Conservation (phyloP, 176 grass and related monocot species). For the Carex scoparia region DNA sequence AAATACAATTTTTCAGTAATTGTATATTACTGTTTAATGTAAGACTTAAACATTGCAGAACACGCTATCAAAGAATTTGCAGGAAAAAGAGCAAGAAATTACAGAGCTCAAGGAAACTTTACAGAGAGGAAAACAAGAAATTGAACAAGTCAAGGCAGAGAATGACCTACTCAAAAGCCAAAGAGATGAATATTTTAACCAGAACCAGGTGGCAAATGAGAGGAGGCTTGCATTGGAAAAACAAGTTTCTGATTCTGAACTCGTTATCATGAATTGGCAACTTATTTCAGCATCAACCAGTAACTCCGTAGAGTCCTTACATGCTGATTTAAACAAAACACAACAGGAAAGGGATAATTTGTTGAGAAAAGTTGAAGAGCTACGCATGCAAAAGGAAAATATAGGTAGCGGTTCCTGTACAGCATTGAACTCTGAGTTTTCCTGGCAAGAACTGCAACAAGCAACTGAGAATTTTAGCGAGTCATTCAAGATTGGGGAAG, state of each 20-base stretch:
- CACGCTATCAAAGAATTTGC: conserved; percentile 33
- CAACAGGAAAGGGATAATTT: conserved; percentile 21
- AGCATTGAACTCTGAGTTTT: conserved; percentile 24
- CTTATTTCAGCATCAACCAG: background rate
- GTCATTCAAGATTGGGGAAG: conserved; percentile 50
- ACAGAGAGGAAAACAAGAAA: conserved; percentile 13
- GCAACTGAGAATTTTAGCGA: conserved; percentile 36
- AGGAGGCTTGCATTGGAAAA: conserved; percentile 22
- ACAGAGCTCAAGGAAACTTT: conserved; percentile 16
- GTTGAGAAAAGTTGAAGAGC: conserved; percentile 19
- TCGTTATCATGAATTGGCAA: background rate
- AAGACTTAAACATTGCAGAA: conserved; percentile 23
- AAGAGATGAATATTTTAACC: conserved; percentile 23
- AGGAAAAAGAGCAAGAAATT: conserved; percentile 18
- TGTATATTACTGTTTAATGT: background rate
- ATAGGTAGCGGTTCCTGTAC: background rate
- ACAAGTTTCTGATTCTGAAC: conserved; percentile 17
- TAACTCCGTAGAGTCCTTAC: conserved; percentile 8
- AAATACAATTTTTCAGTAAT: background rate
- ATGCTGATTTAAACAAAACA: conserved; percentile 8
- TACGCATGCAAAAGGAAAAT: background rate
- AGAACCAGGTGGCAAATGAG: conserved; percentile 27
- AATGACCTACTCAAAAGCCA: conserved; percentile 19
- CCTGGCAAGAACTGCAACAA: conserved; percentile 39
- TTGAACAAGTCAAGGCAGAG: conserved; percentile 17